Evolutionary conservation across 2,329 filamentous ascomycete genomes (phyloP).

Genomic region (Calonectria pteridis): DNA sequence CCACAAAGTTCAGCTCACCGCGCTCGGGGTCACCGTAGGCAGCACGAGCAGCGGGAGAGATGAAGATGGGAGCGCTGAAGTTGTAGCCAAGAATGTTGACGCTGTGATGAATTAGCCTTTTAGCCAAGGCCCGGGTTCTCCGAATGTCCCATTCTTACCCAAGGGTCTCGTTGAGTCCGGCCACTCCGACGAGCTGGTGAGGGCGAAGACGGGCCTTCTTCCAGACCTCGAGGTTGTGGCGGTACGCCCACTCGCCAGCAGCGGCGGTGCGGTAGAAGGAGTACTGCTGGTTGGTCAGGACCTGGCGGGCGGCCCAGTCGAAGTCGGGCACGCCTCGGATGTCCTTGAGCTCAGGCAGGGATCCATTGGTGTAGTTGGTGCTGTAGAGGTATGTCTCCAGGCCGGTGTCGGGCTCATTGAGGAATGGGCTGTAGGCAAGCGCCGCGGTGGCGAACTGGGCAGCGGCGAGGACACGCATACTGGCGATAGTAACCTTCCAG

Average conservation of each 20-base stretch:
- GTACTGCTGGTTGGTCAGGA: conserved; percentile 56
- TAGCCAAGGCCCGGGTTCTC: background rate
- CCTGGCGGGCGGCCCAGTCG: conserved; percentile 60
- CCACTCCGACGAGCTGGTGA: conserved; percentile 47
- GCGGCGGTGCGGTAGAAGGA: conserved; percentile 64
- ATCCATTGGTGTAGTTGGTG: conserved; percentile 49
- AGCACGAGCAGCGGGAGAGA: conserved; percentile 59
- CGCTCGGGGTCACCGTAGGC: conserved; percentile 56
- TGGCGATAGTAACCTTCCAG: conserved; percentile 25
- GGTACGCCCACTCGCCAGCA: conserved; percentile 64
- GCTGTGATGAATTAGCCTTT: conserved; percentile 26
- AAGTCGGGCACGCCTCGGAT: conserved; percentile 63
- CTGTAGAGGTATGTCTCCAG: conserved; percentile 44
- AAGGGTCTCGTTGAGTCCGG: conserved; percentile 50
- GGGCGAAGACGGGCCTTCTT: conserved; percentile 59
- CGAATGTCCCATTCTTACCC: conserved; percentile 32
- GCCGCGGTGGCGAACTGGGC: conserved; percentile 41
- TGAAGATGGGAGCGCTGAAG: conserved; percentile 63
- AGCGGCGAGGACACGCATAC: conserved; percentile 34
- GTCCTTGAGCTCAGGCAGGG: conserved; percentile 53
- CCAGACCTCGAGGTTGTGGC: conserved; percentile 65
- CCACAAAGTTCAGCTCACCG: conserved; percentile 61
- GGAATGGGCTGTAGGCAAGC: conserved; percentile 46
- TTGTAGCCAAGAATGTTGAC: conserved; percentile 61
- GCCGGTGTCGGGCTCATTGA: conserved; percentile 53